Evolutionary conservation across 179 eudicot genomes (phyloP), one percentile per base, ranked within the genome.

Genomic region (Drosera spatulata): DNA sequence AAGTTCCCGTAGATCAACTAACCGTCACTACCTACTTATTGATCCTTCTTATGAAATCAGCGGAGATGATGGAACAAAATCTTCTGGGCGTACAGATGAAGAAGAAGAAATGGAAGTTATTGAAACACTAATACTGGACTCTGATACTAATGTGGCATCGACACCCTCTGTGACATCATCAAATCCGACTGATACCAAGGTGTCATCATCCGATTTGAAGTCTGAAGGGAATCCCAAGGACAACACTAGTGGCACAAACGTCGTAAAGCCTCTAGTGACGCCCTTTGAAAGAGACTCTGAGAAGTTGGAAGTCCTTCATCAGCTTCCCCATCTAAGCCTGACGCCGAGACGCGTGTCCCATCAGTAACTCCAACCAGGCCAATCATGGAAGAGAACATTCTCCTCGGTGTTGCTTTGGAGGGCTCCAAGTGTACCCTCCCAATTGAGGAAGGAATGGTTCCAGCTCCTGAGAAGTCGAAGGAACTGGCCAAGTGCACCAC

Each of bases 401-500:
- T 81, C 33, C 79, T 81, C 41, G 86, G 83, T 7, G 81, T 81
- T 67, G 86, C 86, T 13, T 57, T 81, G 53, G 81, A 81, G 43
- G 86, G 85, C 11, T 73, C 85, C 8, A 80, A 75, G 58, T 59
- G 78, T 44, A 78, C 75, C 4, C 81, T 81, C 14, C 83, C 86
- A 5, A 81, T 81, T 14, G 86, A 81, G 53, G 86, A 71, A 56
- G 74, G 71, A 50, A 57, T 64, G 56, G 58, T 22, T 22, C 33
- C 33, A 22, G 1, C 33, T 22, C 33, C 74, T 2, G 53, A 61
- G 15, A 82, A 80, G 49, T 33, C 66, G 11, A 80, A 71, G 65
- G 79, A 77, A 46, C 39, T 77, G 70, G 80, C 80, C 40, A 50
- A 58, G 39, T 44, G 67, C 39, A 58, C 66, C n/a, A 80, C 64